These are phyloP conservation scores for Aspergillus pseudonomiae DNA, from an alignment of 2,329 filamentous ascomycete genomes.

Conservation along the genomic window DNA sequence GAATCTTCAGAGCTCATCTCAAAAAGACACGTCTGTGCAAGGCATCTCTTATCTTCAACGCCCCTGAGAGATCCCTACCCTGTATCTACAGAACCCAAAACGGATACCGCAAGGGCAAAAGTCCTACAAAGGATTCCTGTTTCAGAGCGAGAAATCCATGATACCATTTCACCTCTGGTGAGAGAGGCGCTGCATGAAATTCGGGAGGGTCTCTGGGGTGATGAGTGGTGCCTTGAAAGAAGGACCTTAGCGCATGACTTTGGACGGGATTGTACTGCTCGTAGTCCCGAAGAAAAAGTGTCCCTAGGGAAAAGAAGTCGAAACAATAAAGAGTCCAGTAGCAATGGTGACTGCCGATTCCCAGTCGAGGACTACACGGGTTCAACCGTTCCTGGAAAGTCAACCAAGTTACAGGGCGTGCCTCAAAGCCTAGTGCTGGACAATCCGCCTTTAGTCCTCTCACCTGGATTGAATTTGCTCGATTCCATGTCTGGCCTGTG, in stretches of 20 bases:
- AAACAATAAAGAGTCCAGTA: neutral
- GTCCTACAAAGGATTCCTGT: conserved; percentile 40
- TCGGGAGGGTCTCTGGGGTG: conserved; percentile 15
- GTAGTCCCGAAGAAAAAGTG: neutral
- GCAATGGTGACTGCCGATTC: neutral
- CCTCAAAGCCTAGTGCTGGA: neutral
- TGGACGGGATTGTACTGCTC: neutral
- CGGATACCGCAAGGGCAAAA: conserved; percentile 45
- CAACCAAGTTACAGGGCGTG: neutral
- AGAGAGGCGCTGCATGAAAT: conserved; percentile 43
- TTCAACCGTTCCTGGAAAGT: neutral
- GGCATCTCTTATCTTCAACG: conserved; percentile 47
- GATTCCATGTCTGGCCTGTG: conserved; percentile 25
- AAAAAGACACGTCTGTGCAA: conserved; percentile 8
- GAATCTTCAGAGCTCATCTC: neutral
- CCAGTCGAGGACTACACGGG: too few relatives aligned
- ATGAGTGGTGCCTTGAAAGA: conserved; percentile 40
- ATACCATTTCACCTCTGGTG: conserved; percentile 37
- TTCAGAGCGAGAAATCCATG: conserved; percentile 36
- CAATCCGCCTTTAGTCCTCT: conserved; percentile 37
- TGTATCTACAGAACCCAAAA: conserved; percentile 55
- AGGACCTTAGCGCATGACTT: conserved; percentile 1
- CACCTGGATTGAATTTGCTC: conserved; percentile 38
- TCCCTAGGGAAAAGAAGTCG: conserved; percentile 13
- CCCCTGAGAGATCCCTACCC: conserved; percentile 53